Percentiles rank a stretch among this genome's conserved stretches.
Conservation (phyloP, 805 yeast species). For the Tetrapisispora arboricola region DNA sequence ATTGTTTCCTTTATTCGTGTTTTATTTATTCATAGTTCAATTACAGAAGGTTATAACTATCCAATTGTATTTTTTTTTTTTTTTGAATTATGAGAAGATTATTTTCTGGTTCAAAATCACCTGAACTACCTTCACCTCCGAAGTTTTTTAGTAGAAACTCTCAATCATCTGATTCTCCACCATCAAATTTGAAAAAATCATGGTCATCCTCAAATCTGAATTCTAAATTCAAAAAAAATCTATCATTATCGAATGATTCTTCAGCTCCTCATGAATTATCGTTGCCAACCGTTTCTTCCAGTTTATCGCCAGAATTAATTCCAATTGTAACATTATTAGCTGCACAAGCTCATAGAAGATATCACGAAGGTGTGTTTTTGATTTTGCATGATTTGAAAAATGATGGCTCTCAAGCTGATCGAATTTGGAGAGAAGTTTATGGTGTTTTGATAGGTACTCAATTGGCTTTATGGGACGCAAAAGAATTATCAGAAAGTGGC, state of each 20-base stretch:
- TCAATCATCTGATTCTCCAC: background rate
- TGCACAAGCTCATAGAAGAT: constrained; percentile 66
- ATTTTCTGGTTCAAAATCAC: constrained; percentile 21
- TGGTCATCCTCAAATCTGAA: constrained; percentile 17
- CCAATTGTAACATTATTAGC: constrained; percentile 68
- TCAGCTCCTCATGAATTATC: constrained; percentile 1
- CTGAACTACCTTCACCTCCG: constrained; percentile 21
- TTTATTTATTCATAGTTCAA: too few relatives aligned
- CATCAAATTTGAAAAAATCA: constrained; percentile 6
- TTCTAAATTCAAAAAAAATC: background rate
- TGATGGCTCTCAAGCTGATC: constrained; percentile 77
- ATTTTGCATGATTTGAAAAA: constrained; percentile 61
- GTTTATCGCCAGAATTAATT: constrained; percentile 33
- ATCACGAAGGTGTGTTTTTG: constrained; percentile 69
- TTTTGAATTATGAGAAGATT: constrained; percentile 23
- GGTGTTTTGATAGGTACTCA: constrained; percentile 88
- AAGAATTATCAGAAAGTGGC: constrained; percentile 41
- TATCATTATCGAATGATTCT: constrained; percentile 9
- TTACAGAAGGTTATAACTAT: too few relatives aligned
- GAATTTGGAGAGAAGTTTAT: constrained; percentile 88
- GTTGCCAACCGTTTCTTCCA: constrained; percentile 10
- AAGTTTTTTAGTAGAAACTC: constrained; percentile 13
- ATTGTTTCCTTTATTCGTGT: too few relatives aligned
- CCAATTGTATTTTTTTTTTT: too few relatives aligned
- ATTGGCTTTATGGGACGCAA: constrained; percentile 86